Evolutionary conservation across 371 early-diverging fungal species (phyloP).

Genomic region (Mortierella sp.): DNA sequence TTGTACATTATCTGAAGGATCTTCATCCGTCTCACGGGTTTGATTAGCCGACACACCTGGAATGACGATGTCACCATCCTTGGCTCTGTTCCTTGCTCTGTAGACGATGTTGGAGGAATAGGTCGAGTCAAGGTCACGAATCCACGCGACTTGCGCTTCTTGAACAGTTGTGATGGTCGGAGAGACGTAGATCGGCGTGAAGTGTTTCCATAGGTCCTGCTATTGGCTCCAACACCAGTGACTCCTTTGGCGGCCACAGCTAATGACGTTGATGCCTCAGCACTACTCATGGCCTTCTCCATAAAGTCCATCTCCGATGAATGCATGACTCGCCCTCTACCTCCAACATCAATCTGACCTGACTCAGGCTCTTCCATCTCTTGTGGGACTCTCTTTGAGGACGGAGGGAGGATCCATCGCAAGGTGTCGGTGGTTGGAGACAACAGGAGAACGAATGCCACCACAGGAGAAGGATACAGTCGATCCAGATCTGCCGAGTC

Average conservation of each 20-base stretch:
- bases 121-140: neutral
- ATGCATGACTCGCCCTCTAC: neutral
- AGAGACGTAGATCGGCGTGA: too few relatives aligned
- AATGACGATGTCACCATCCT: conserved; percentile 13
- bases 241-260: too few relatives aligned
- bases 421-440: neutral
- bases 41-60: conserved; percentile 59
- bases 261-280: conserved; percentile 32
- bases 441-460: neutral
- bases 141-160: conserved; percentile 6
- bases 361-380: neutral
- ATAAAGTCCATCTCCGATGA: conserved; percentile 20
- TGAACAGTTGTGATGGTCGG: conserved; percentile 29
- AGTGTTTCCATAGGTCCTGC: neutral
- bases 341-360: neutral
- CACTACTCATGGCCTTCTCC: conserved; percentile 26
- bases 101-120: neutral
- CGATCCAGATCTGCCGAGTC: neutral
- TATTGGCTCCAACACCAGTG: too few relatives aligned
- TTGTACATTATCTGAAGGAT: conserved; percentile 53
- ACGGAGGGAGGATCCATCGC: neutral
- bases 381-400: neutral
- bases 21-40: conserved; percentile 64
- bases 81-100: neutral
- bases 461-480: neutral